These are phyloP conservation scores for Sclerotinia borealis DNA, from an alignment of 2,329 filamentous ascomycete species.

Conservation along the genomic window DNA sequence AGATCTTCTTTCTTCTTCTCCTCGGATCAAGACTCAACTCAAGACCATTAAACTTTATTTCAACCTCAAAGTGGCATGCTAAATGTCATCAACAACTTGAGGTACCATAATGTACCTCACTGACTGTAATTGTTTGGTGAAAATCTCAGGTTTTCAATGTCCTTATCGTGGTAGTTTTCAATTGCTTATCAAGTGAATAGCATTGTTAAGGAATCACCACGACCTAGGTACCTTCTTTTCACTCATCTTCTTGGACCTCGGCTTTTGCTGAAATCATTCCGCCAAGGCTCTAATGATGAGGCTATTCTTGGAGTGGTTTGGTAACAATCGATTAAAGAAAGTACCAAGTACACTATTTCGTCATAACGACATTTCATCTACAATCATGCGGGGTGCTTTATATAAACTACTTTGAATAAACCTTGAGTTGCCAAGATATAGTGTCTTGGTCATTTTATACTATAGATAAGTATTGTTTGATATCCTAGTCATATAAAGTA, in stretches of 20 bases:
- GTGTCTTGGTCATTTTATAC: not conserved
- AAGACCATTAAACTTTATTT: not conserved
- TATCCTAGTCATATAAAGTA: not conserved
- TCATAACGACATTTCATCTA: not conserved
- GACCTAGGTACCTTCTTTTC: no score
- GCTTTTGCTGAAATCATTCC: not conserved
- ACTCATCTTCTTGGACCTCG: not conserved
- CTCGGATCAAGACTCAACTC: no score
- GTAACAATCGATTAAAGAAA: not conserved
- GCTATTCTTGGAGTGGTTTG: not conserved
- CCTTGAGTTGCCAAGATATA: not conserved
- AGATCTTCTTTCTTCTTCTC: no score
- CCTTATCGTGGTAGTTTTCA: not conserved
- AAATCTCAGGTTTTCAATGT: not conserved
- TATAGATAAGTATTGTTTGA: not conserved
- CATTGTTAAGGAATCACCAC: not conserved
- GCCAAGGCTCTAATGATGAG: not conserved
- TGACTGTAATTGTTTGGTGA: not conserved
- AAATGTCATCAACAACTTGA: not conserved
- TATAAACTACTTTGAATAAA: not conserved
- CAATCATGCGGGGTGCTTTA: not conserved
- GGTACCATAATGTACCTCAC: not conserved
- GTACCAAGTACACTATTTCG: not conserved
- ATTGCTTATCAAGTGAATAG: slow-evolving; percentile 2
- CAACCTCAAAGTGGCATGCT: not conserved